Conservation (phyloP, 2,329 filamentous ascomycete species). For the Helicocarpus griseus region DNA sequence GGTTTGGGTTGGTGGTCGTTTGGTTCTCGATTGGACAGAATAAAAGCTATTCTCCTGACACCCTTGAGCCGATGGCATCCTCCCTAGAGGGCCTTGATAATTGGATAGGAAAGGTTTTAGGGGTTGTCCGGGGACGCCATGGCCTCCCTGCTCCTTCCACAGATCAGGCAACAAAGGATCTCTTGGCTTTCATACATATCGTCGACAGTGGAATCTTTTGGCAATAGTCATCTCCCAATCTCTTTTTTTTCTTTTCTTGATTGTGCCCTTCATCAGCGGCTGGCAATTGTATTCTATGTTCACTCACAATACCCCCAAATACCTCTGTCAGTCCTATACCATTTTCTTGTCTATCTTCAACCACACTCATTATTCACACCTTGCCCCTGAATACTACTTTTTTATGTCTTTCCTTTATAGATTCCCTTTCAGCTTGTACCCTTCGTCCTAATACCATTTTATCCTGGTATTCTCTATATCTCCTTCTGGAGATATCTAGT, state of each 20-base stretch:
- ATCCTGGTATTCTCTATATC: background rate
- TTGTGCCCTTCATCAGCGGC: background rate
- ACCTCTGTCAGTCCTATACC: background rate
- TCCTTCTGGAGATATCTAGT: too few relatives aligned
- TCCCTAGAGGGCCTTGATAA: too few relatives aligned
- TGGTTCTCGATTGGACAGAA: too few relatives aligned
- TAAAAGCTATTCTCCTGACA: too few relatives aligned
- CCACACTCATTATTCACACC: background rate
- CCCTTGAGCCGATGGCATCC: too few relatives aligned
- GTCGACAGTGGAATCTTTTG: conserved; percentile 2
- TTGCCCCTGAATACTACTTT: background rate
- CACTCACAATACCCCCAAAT: background rate
- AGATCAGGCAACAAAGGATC: background rate
- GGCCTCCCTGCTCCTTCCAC: conserved; percentile 8
- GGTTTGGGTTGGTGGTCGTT: too few relatives aligned
- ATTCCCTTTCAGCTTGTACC: background rate
- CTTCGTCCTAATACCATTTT: background rate
- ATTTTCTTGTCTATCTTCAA: background rate
- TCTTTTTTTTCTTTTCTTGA: background rate
- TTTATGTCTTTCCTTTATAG: conserved; percentile 2
- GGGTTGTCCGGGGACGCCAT: too few relatives aligned
- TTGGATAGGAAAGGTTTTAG: too few relatives aligned
- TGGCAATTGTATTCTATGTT: background rate
- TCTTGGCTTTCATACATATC: conserved; percentile 1
- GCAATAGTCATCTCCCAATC: background rate